Base-by-base conservation (phyloP, 2,329 filamentous ascomycete species). In the Arthrobotrys megalospora region DNA sequence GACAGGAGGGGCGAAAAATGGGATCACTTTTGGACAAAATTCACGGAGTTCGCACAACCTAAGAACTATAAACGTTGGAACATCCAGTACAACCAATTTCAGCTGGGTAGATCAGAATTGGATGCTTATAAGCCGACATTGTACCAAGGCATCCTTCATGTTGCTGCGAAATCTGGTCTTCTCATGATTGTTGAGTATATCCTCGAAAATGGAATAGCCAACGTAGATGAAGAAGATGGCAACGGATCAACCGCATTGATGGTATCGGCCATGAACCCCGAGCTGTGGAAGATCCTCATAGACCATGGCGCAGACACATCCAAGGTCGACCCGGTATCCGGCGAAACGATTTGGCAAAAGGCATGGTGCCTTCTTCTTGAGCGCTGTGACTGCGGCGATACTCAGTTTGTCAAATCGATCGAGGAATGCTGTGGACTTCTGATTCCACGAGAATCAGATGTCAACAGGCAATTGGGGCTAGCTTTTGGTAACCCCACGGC, bases 61-160 rank as follows among this genome's bases (percentile, higher is more conserved):
- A 8, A 67, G 10, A 52, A 66, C 32, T 66, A 66, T 21, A 47
- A 53, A 28, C 45, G 34, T 10, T 66, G 63, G 63, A 32, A 53
- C 6, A 53, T 66, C 47, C 63, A 66, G 12, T 66, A 66, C 21
- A 66, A 48, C 32, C 63, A 66, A n/a, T 66, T 66, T 43, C 32
- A 53, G 1, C 36, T 68, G 1, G 36, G 47, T 58, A 19, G 38
- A 3, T 68, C 65, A 6, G 65, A 58, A 47, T 38, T n/a, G 10
- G 41, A 58, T 34, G 34, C 65, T 11, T 66, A 66, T 19, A 66
- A 53, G 7, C 45, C 63, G 28, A 66, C 28, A 8, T 19, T 66
- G 2, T 66, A 52, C 48, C 63, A 66, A 43, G 47, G 63, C 7
- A 36, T 66, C 16, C 28, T 66, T n/a, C 63, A 66, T 12, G 21